Conservation (phyloP, 352 stramenopile species). For the Pythium monospermum region DNA sequence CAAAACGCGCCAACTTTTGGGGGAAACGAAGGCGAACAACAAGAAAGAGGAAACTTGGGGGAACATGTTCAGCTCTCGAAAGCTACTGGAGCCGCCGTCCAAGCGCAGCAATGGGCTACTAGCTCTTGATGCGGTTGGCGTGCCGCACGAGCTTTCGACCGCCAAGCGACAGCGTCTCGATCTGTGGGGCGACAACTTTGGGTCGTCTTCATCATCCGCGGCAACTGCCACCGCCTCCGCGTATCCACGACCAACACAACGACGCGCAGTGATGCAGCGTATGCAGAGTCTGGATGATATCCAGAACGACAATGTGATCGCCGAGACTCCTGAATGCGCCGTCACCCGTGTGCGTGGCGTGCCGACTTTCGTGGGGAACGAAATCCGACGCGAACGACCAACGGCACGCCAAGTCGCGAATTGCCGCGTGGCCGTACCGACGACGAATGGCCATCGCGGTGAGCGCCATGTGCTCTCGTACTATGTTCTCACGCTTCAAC, state of each 20-base stretch:
- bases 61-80: constrained; percentile 69
- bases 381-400: constrained; percentile 41
- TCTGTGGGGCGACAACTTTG: constrained; percentile 19
- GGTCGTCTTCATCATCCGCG: neutral
- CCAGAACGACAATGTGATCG: constrained; percentile 27
- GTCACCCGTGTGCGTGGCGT: constrained; percentile 41
- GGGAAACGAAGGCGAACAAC: neutral
- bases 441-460: constrained; percentile 12
- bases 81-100: constrained; percentile 52
- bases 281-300: too few relatives aligned
- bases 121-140: constrained; percentile 12
- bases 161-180: constrained; percentile 68
- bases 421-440: constrained; percentile 21
- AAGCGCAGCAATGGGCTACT: constrained; percentile 55
- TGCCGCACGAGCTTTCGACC: constrained; percentile 8
- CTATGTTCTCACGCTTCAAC: constrained; percentile 47
- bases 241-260: constrained; percentile 10
- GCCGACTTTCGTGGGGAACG: constrained; percentile 36
- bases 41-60: neutral
- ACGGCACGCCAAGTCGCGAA: constrained; percentile 11
- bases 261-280: neutral
- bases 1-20: neutral
- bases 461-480: constrained; percentile 51
- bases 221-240: constrained; percentile 14
- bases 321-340: constrained; percentile 49